These are phyloP conservation scores for Tulasnella sp. DNA, from an alignment of 768 basidiomycete genomes.

Conservation along the genomic window DNA sequence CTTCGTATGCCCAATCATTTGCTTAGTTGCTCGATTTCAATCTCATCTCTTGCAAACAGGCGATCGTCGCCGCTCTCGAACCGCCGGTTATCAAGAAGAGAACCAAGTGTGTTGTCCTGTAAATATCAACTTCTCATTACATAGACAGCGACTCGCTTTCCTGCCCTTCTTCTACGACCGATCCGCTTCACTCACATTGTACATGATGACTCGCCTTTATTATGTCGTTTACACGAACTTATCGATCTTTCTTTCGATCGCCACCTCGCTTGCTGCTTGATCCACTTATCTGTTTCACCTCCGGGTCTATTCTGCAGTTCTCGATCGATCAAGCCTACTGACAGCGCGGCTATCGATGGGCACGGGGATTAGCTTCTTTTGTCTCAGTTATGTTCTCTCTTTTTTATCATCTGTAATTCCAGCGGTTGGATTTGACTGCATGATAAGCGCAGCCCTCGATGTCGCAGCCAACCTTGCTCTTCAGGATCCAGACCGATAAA, in stretches of 20 bases:
- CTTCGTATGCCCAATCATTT: background rate
- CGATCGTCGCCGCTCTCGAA: constrained; percentile 96
- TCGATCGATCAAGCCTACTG: too few species aligned
- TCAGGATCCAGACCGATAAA: too few species aligned
- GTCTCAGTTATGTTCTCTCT: background rate
- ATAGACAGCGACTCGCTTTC: background rate
- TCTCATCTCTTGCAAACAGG: constrained; percentile 39
- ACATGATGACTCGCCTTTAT: too few species aligned
- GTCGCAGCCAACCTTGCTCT: too few species aligned
- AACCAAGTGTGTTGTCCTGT: constrained; percentile 79
- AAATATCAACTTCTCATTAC: constrained; percentile 26
- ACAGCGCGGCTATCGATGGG: too few species aligned
- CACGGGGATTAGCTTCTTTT: too few species aligned
- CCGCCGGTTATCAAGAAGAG: constrained; percentile 84
- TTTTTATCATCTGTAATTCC: background rate
- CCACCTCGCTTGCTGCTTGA: background rate
- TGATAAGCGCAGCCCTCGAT: too few species aligned
- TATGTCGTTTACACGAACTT: too few species aligned
- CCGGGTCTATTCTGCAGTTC: too few species aligned
- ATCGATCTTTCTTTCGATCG: background rate
- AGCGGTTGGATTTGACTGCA: too few species aligned
- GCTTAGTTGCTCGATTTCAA: too few species aligned
- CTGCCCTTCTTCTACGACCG: background rate
- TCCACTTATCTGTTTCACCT: too few species aligned
- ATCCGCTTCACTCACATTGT: background rate